Base-by-base conservation (phyloP, 225 moss, liverwort and hornwort genomes). In the Physcomitrellopsis africana region DNA sequence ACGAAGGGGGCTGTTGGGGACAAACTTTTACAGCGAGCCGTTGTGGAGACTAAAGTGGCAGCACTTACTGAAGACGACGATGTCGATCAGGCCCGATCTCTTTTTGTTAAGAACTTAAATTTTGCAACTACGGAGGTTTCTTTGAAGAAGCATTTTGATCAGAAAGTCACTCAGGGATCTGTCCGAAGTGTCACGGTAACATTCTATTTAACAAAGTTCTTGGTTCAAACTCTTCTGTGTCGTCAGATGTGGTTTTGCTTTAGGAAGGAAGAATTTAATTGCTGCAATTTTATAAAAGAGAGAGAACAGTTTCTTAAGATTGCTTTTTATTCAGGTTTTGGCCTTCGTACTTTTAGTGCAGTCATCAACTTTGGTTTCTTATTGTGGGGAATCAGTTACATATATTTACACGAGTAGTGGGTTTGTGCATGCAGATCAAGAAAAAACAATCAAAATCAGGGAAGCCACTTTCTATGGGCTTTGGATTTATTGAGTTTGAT, bases 401-500 rank as follows among this genome's bases (percentile, higher is more conserved):
- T 51, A 37, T 54, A 71, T 51, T 80, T 44, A 79, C 70, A 60
- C 57, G n/a, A 16, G 0, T 26, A 29, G 62, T 41, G 61, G 48
- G 46, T 68, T 66, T 67, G 29, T 74, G 72, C 42, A 13, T 81
- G 76, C 86, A 95, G 99, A 91, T 95, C n/a, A 95, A 89, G 72
- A 95, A 83, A 68, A 93, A 95, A 72, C 87, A 81, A 57, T 81
- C 90, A 59, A 99, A 92, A 70, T 64, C 81, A 74, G 93, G 93
- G 63, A 99, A 91, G 75, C 73, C 83, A 10, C 83, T 99, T 41
- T 99, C 99, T 37, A 93, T 92, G 93, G 99, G 99, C 61, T 99
- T 95, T 86, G 99, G 99, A 26, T 99, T 99, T 91, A 86, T 95
- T 46, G 95, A 99, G 80, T 89, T 95, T 77, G 90, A 99, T 84